Evolutionary conservation across 2,329 filamentous ascomycete species (phyloP).

Genomic region (Gaeumannomyces sp.): DNA sequence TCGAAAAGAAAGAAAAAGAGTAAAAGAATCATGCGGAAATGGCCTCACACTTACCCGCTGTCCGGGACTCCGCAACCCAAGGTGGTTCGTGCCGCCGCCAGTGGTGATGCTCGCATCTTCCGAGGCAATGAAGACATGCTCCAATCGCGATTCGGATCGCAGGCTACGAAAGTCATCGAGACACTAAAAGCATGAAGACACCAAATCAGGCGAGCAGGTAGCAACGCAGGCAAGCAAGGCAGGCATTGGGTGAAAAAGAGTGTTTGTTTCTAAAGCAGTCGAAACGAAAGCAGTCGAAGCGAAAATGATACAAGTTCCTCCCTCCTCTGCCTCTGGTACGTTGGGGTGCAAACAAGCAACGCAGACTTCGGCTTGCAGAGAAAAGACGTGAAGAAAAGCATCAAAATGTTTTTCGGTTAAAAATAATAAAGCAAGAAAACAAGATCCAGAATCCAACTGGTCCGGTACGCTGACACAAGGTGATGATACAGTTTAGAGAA

Average conservation of each 20-base stretch:
- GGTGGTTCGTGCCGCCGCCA: too few species aligned
- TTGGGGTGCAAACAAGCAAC: not conserved
- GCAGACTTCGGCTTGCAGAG: not conserved
- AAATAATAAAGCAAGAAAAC: constrained; percentile 1
- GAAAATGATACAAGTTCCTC: not conserved
- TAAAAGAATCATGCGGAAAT: not conserved
- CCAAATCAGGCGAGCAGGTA: not conserved
- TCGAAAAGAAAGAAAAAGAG: not conserved
- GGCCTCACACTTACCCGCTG: too few species aligned
- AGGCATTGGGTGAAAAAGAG: not conserved
- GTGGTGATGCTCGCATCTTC: not conserved
- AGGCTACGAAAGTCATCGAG: not conserved
- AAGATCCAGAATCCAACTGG: constrained; percentile 1
- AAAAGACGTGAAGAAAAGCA: not conserved
- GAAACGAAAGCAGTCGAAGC: not conserved
- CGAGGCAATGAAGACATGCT: not conserved
- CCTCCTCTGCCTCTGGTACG: not conserved
- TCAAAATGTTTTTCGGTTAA: not conserved
- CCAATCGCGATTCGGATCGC: not conserved
- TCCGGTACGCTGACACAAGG: not conserved
- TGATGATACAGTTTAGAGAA: not conserved
- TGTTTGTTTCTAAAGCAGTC: not conserved
- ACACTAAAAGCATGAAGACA: not conserved
- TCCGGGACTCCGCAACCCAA: not conserved
- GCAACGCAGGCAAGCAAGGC: not conserved